A percentile compares a stretch with the other conserved stretches of the same genome.
Conservation (phyloP, 2,329 filamentous ascomycete genomes). For the Polytolypa hystricis region DNA sequence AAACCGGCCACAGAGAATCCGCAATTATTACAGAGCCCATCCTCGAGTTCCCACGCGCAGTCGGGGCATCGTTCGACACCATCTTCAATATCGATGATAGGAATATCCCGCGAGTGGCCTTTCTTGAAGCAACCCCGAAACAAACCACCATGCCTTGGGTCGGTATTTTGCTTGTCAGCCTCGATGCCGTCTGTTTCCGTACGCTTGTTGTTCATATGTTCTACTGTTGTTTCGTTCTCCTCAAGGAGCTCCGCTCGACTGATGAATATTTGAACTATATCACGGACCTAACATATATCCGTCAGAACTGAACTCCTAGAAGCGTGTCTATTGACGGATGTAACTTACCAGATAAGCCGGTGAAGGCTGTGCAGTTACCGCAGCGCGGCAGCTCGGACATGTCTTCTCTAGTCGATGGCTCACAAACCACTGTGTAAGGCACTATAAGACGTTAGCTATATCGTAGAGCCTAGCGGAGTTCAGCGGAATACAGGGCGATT, state of each 20-base stretch:
- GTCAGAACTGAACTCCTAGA: no score
- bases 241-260: constrained; percentile 50
- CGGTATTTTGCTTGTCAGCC: constrained; percentile 44
- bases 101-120: constrained; percentile 19
- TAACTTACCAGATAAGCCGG: constrained; percentile 52
- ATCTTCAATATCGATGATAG: constrained; percentile 48
- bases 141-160: constrained; percentile 43
- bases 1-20: constrained; percentile 41
- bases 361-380: constrained; percentile 48
- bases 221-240: constrained; percentile 50
- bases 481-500: constrained; percentile 17
- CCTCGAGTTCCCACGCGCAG: constrained; percentile 54
- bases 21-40: constrained; percentile 47
- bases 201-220: constrained; percentile 46
- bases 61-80: constrained; percentile 51
- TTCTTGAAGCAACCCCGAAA: constrained; percentile 51
- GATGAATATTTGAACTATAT: constrained; percentile 53
- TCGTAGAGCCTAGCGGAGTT: not conserved
- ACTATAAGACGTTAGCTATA: constrained; percentile 31
- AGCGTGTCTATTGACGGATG: no score
- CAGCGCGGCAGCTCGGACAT: constrained; percentile 56
- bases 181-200: constrained; percentile 52
- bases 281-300: constrained; percentile 41
- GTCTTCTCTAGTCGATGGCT: constrained; percentile 48
- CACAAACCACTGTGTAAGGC: constrained; percentile 46